Evolutionary conservation across 2,329 filamentous ascomycete genomes (phyloP).

Genomic region (Clarireedia paspali): DNA sequence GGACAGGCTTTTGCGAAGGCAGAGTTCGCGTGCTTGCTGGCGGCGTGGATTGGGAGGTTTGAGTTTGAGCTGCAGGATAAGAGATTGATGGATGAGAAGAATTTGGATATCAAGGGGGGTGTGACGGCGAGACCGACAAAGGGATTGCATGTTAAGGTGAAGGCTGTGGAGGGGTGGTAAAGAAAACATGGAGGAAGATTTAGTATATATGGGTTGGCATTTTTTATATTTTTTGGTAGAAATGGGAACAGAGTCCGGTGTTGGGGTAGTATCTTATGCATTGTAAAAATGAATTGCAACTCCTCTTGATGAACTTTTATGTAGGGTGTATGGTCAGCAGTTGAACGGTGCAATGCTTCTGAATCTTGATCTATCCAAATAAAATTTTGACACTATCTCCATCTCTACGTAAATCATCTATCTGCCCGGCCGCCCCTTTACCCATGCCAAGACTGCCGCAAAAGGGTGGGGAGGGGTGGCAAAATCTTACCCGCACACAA

Average conservation of each 20-base stretch:
- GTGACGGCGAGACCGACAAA: slow-evolving; percentile 67
- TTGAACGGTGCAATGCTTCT: too few relatives aligned
- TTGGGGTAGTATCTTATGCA: background rate
- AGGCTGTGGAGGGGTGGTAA: slow-evolving; percentile 59
- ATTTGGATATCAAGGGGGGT: slow-evolving; percentile 59
- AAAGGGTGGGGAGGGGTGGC: too few relatives aligned
- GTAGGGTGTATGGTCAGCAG: too few relatives aligned
- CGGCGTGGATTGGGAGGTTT: slow-evolving; percentile 69
- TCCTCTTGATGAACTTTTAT: too few relatives aligned
- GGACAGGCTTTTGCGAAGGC: slow-evolving; percentile 72
- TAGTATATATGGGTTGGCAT: background rate
- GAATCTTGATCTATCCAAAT: too few relatives aligned
- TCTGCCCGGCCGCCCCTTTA: too few relatives aligned
- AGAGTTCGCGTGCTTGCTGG: slow-evolving; percentile 79
- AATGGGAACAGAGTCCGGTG: background rate
- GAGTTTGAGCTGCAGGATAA: slow-evolving; percentile 49
- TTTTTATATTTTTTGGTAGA: background rate
- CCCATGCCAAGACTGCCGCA: too few relatives aligned
- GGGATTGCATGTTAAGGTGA: slow-evolving; percentile 63
- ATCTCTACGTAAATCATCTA: too few relatives aligned
- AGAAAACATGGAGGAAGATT: too few relatives aligned
- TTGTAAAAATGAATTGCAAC: too few relatives aligned
- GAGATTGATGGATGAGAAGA: slow-evolving; percentile 57
- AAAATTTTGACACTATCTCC: too few relatives aligned
- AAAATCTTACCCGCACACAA: too few relatives aligned